phyloP scores from a whole-genome alignment of 176 grass and related monocot species.

The Oryza officinalis region DNA sequence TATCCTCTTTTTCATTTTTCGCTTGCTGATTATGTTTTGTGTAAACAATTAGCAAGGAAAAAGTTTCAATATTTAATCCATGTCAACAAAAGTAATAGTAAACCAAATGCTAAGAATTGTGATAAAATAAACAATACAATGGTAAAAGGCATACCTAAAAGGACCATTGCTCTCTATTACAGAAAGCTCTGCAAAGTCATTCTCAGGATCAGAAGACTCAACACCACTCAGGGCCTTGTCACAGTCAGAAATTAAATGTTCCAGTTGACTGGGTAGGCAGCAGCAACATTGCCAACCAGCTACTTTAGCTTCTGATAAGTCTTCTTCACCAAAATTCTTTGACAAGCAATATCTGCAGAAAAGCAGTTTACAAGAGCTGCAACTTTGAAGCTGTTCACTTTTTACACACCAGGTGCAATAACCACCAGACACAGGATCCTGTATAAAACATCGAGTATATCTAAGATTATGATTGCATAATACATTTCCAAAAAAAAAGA shows the following conservation, averaged over 20 bases:
- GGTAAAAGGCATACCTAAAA: constrained; percentile 53
- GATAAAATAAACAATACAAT: constrained; percentile 16
- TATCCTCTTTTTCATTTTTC: constrained; percentile 77
- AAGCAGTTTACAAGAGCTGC: constrained; percentile 78
- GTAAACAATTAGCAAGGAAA: constrained; percentile 1
- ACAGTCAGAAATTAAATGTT: constrained; percentile 72
- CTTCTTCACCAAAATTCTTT: constrained; percentile 84
- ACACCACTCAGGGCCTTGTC: constrained; percentile 55
- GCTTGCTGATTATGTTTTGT: constrained; percentile 45
- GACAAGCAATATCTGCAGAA: constrained; percentile 75
- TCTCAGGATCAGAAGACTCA: constrained; percentile 73
- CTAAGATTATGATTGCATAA: not conserved
- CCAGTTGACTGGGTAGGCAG: constrained; percentile 70
- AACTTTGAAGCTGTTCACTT: constrained; percentile 73
- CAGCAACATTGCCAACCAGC: constrained; percentile 84
- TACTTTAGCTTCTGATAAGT: constrained; percentile 60
- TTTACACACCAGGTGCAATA: constrained; percentile 94
- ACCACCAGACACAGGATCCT: constrained; percentile 58
- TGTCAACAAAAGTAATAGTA: not conserved
- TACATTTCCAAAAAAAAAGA: not conserved
- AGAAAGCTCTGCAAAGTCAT: constrained; percentile 52
- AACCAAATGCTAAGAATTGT: not conserved
- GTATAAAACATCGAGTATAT: not conserved
- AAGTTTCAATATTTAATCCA: not conserved
- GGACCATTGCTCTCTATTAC: constrained; percentile 43